Evolutionary conservation across 2,329 filamentous ascomycete genomes (phyloP), one percentile per base, ranked within the genome.

Genomic region (Fusarium begoniae): DNA sequence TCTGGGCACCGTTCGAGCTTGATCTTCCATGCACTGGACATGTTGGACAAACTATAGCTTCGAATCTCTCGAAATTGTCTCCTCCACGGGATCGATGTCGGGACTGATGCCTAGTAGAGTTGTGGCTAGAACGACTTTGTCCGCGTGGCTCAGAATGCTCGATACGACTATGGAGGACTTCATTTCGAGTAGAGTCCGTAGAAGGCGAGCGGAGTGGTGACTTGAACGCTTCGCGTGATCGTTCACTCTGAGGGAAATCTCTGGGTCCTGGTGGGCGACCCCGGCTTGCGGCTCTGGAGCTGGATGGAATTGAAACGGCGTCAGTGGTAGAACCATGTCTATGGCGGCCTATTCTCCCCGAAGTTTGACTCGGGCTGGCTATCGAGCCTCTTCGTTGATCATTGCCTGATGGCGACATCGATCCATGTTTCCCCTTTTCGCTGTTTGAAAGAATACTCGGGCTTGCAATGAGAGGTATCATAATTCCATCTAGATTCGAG

Each of bases 151-250:
- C 18, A 11, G 22, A 35, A 4, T 32, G 20, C 4, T 54, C 30
- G 24, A 48, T 22, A 3, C 63, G 47, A 38, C 54, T 53, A 26
- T 74, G 69, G 1, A 75, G 58, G 10, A 56, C 4, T 20, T 51
- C 73, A n/a, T 74, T 75, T 17, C 58, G 54, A 22, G 53, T 68
- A 7, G 71, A 75, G 28, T 75, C 71, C 17, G 30, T 37, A 9
- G 69, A 75, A 13, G 62, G 53, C 2, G 73, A 24, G 15, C 71
- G 65, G 15, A 65, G 62, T 22, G 54, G 22, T 14, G 47, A 17
- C 12, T 26, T 40, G 17, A 35, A 32, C 2, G 15, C n/a, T 43
- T 28, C 18, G 15, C 47, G 38, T 24, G 32, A 40, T 11, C 35
- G 26, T 8, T 37, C 69, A 20, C n/a, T 51, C n/a, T n/a, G 55